These are phyloP conservation scores for Nidula microcarpa DNA, from an alignment of 768 basidiomycete species.

Conservation along the genomic window DNA sequence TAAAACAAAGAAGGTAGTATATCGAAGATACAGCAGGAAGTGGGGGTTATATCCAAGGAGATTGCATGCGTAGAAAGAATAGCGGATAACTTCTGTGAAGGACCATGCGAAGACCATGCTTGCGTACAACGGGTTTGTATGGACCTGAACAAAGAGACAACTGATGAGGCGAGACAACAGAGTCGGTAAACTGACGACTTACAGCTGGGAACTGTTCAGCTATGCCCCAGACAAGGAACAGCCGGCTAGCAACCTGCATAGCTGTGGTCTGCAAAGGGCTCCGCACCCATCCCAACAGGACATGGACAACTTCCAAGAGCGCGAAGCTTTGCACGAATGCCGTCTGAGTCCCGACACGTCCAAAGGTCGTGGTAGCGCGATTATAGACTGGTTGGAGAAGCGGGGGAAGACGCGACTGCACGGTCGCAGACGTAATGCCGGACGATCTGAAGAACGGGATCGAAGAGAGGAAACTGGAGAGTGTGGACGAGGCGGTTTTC, in stretches of 20 bases:
- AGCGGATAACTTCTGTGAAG: constrained; percentile 86
- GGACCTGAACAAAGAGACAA: constrained; percentile 39
- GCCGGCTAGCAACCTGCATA: constrained; percentile 76
- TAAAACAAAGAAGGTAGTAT: constrained; percentile 91
- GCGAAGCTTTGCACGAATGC: constrained; percentile 83
- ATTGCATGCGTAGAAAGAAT: constrained; percentile 76
- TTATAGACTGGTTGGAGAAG: constrained; percentile 39
- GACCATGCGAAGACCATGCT: constrained; percentile 95
- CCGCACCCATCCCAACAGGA: constrained; percentile 73
- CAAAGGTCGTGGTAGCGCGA: constrained; percentile 55
- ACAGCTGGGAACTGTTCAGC: constrained; percentile 62
- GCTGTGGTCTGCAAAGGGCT: constrained; percentile 72
- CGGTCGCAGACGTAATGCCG: constrained; percentile 13
- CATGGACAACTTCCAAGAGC: constrained; percentile 80
- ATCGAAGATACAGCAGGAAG: constrained; percentile 68
- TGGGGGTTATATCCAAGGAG: constrained; percentile 55
- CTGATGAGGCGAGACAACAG: neutral
- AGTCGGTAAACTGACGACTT: constrained; percentile 15
- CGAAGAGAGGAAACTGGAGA: constrained; percentile 29
- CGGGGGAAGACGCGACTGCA: constrained; percentile 36
- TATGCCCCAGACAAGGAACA: constrained; percentile 87
- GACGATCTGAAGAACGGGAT: constrained; percentile 30
- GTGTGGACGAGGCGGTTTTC: constrained; percentile 30
- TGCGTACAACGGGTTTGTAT: constrained; percentile 74
- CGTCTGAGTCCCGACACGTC: constrained; percentile 56